Evolutionary conservation across 768 basidiomycete species (phyloP).

Genomic region (Gymnopilus junonius): DNA sequence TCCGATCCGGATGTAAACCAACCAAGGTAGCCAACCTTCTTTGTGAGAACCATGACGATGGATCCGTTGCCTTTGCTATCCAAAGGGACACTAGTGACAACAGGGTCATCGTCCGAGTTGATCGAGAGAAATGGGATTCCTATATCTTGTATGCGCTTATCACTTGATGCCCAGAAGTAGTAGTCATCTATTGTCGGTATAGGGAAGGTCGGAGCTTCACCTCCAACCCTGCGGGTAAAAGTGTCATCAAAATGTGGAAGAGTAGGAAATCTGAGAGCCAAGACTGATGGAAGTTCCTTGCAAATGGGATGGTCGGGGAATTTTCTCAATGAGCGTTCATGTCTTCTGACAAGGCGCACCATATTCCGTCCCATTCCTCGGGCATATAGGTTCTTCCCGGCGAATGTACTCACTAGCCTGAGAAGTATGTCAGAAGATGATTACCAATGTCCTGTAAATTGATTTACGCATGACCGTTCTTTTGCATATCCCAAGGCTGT

Average conservation of each 20-base stretch:
- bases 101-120: conserved; percentile 78
- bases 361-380: conserved; percentile 81
- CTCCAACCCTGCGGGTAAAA: conserved; percentile 72
- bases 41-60: conserved; percentile 65
- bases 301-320: conserved; percentile 55
- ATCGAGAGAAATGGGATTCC: conserved; percentile 76
- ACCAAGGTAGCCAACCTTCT: conserved; percentile 78
- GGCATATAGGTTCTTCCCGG: conserved; percentile 70
- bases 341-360: conserved; percentile 54
- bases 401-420: too few species aligned
- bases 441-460: not conserved
- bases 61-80: conserved; percentile 54
- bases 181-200: conserved; percentile 48
- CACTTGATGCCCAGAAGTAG: conserved; percentile 58
- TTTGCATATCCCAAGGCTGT: not conserved
- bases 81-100: conserved; percentile 64
- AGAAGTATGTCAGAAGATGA: not conserved
- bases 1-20: conserved; percentile 68
- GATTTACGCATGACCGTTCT: not conserved
- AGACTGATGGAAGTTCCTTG: conserved; percentile 45
- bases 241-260: conserved; percentile 63
- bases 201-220: conserved; percentile 56
- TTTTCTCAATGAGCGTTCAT: conserved; percentile 48
- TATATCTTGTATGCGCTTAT: conserved; percentile 60
- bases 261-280: conserved; percentile 54